Conservation (phyloP, 306 rosid species). For the Trifolium fragiferum region DNA sequence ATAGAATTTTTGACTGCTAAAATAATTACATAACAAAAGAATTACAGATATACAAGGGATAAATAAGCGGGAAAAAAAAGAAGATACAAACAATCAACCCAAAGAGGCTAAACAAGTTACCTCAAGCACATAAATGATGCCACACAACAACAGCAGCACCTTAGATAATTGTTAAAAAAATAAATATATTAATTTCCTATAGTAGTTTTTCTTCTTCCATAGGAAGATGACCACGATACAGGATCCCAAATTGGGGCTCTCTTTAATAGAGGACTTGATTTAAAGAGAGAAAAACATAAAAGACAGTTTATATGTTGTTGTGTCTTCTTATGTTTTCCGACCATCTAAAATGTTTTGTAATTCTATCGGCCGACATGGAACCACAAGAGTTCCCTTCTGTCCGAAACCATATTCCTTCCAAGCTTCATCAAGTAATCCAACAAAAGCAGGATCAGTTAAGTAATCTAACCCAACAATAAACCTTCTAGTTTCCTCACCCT, state of each 20-base stretch:
- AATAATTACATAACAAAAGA: no score
- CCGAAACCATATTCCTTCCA: slow-evolving; percentile 64
- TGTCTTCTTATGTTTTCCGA: neutral
- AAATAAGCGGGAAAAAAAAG: no score
- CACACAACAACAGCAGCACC: no score
- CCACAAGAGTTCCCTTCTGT: slow-evolving; percentile 67
- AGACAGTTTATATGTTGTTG: neutral
- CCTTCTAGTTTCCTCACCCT: slow-evolving; percentile 60
- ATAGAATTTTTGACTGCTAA: no score
- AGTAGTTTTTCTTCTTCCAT: neutral
- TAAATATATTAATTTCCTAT: neutral
- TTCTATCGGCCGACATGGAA: slow-evolving; percentile 66
- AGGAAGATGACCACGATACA: no score
- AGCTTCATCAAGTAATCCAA: slow-evolving; percentile 64
- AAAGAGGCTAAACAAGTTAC: no score
- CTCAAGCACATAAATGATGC: no score
- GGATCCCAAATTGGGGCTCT: neutral
- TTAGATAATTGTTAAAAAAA: no score
- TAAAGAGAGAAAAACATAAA: no score
- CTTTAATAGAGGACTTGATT: neutral
- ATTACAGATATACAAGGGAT: no score
- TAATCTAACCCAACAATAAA: slow-evolving; percentile 57
- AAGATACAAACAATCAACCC: no score
- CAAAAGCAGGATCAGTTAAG: slow-evolving; percentile 60
- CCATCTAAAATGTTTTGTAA: slow-evolving; percentile 57